Conservation (phyloP, 148 eudicot species). For the Beta vulgaris region DNA sequence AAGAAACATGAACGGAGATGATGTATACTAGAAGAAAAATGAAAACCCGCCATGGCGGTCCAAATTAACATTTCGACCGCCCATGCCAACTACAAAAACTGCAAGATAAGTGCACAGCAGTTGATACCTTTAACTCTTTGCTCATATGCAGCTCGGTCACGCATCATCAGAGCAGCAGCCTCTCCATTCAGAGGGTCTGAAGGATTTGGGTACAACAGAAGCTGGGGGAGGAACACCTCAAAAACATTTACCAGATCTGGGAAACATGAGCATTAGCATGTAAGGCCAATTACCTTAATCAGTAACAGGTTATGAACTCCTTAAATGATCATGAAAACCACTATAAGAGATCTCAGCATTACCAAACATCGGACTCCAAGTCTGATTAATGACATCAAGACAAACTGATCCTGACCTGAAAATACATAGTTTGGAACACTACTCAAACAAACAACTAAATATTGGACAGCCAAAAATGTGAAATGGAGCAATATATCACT, state of each 20-base stretch:
- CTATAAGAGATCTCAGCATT: slow-evolving; percentile 16
- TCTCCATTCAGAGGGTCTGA: slow-evolving; percentile 86
- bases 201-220: slow-evolving; percentile 89
- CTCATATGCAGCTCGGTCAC: slow-evolving; percentile 65
- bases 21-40: not conserved
- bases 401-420: slow-evolving; percentile 94
- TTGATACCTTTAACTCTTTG: slow-evolving; percentile 76
- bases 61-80: not conserved
- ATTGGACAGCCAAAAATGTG: not conserved
- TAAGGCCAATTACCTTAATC: slow-evolving; percentile 13
- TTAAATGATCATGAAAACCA: not conserved
- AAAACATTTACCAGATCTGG: slow-evolving; percentile 86
- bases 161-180: slow-evolving; percentile 92
- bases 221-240: slow-evolving; percentile 96
- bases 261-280: slow-evolving; percentile 20
- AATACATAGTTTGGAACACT: not conserved
- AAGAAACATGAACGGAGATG: not conserved
- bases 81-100: not conserved
- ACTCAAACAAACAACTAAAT: not conserved
- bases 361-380: slow-evolving; percentile 99
- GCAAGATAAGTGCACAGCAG: not conserved
- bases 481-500: not conserved
- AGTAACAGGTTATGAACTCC: not conserved
- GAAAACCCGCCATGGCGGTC: not conserved
- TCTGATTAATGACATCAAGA: slow-evolving; percentile 86